Conservation (phyloP, 2,329 filamentous ascomycete species). For the Fusarium tjaetaba region DNA sequence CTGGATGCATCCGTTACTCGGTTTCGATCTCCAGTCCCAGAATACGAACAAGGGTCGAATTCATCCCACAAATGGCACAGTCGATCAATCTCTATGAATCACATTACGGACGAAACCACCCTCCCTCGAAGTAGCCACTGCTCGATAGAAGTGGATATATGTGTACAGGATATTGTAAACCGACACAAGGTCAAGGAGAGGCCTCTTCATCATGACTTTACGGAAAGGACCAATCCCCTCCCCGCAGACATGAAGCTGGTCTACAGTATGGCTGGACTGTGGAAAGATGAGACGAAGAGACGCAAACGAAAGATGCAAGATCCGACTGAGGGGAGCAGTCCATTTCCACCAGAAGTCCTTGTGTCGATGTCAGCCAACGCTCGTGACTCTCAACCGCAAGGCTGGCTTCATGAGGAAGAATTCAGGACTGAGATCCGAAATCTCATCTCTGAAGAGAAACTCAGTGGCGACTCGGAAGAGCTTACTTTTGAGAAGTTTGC, state of each 20-base stretch:
- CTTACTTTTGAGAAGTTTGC: slow-evolving; percentile 75
- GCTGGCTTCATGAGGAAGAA: slow-evolving; percentile 94
- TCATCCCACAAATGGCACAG: slow-evolving; percentile 82
- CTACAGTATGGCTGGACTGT: slow-evolving; percentile 91
- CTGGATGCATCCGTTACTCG: slow-evolving; percentile 76
- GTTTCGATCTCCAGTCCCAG: slow-evolving; percentile 81
- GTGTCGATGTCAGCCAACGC: slow-evolving; percentile 89
- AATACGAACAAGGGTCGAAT: slow-evolving; percentile 68
- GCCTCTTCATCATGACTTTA: slow-evolving; percentile 86
- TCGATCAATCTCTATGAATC: slow-evolving; percentile 67
- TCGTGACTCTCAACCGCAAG: slow-evolving; percentile 75
- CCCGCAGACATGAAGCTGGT: slow-evolving; percentile 81
- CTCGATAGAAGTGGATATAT: slow-evolving; percentile 88
- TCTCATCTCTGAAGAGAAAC: slow-evolving; percentile 72
- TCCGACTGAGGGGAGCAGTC: slow-evolving; percentile 71
- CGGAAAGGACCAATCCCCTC: slow-evolving; percentile 74
- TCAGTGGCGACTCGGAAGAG: slow-evolving; percentile 50
- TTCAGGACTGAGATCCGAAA: slow-evolving; percentile 72
- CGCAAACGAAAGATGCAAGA: slow-evolving; percentile 78
- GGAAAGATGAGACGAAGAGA: slow-evolving; percentile 87
- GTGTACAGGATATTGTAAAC: slow-evolving; percentile 88
- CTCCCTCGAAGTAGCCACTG: slow-evolving; percentile 88
- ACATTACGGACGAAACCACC: slow-evolving; percentile 63
- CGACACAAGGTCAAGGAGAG: slow-evolving; percentile 78
- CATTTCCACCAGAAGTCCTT: slow-evolving; percentile 83